phyloP scores from a whole-genome alignment of 2,329 filamentous ascomycete species.

The Diaporthe eres region DNA sequence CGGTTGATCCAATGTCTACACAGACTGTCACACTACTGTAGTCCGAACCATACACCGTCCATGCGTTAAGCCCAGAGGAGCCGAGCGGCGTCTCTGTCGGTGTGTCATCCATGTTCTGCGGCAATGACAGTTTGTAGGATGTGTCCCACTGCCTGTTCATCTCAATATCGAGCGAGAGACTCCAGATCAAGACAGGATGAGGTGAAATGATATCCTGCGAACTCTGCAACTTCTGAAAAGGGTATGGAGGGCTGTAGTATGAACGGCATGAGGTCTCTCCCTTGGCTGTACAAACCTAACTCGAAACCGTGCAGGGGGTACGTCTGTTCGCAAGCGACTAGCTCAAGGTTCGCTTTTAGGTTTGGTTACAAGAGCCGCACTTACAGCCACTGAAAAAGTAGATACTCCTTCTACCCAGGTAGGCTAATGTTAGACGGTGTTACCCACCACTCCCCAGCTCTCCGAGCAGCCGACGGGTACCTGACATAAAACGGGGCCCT shows the following conservation, averaged over 20 bases:
- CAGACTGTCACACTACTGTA: constrained; percentile 5
- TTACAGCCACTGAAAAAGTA: background rate
- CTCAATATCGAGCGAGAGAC: background rate
- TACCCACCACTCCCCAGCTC: background rate
- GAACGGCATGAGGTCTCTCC: background rate
- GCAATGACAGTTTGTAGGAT: background rate
- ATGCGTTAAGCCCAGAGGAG: background rate
- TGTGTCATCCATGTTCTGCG: background rate
- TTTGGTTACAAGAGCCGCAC: constrained; percentile 21
- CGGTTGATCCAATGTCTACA: background rate
- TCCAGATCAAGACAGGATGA: background rate
- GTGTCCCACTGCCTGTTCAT: background rate
- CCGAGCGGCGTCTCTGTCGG: background rate
- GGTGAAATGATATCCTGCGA: background rate
- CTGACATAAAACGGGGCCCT: background rate
- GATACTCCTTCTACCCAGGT: background rate
- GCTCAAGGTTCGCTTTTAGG: background rate
- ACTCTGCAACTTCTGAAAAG: background rate
- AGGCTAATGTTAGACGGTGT: background rate
- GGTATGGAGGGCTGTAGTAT: background rate
- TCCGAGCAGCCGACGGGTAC: constrained; percentile 5
- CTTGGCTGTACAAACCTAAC: background rate
- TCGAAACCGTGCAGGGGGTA: constrained; percentile 17
- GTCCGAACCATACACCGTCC: background rate
- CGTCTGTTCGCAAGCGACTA: constrained; percentile 13